Evolutionary conservation across 345 rosid species (phyloP).

Genomic region (Psidium friedrichsthalianum): DNA sequence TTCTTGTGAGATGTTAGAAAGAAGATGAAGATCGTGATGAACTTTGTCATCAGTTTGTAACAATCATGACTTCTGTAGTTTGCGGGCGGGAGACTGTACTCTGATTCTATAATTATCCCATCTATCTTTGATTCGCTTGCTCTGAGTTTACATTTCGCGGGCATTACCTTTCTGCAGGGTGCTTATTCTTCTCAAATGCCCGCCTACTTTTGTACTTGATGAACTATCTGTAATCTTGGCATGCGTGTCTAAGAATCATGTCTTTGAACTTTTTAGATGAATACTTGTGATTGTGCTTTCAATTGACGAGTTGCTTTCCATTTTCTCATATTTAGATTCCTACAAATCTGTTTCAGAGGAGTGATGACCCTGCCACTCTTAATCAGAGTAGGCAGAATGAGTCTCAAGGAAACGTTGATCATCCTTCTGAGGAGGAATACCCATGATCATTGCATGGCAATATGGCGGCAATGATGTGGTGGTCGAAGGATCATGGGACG

Average conservation of each 20-base stretch:
- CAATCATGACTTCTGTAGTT: background rate
- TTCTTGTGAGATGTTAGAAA: background rate
- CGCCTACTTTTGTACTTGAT: background rate
- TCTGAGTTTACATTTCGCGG: background rate
- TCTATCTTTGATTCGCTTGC: background rate
- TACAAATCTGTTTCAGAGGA: slow-evolving; percentile 46
- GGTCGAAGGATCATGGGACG: slow-evolving; percentile 96
- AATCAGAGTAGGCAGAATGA: slow-evolving; percentile 43
- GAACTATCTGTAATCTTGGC: background rate
- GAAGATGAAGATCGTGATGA: background rate
- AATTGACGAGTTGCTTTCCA: background rate
- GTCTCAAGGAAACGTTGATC: slow-evolving; percentile 23
- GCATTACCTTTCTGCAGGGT: background rate
- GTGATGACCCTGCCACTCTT: slow-evolving; percentile 26
- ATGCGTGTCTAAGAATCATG: background rate
- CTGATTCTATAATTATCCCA: background rate
- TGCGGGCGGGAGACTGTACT: background rate
- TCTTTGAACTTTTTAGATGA: background rate
- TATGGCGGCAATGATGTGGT: slow-evolving; percentile 79
- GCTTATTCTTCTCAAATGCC: background rate
- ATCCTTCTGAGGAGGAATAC: slow-evolving; percentile 53
- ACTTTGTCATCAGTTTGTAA: background rate
- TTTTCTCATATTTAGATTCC: slow-evolving; percentile 40
- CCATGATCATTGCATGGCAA: slow-evolving; percentile 72
- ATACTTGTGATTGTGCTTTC: background rate